Conservation (phyloP, 2,329 filamentous ascomycete genomes). For the Fusarium tjaetaba region DNA sequence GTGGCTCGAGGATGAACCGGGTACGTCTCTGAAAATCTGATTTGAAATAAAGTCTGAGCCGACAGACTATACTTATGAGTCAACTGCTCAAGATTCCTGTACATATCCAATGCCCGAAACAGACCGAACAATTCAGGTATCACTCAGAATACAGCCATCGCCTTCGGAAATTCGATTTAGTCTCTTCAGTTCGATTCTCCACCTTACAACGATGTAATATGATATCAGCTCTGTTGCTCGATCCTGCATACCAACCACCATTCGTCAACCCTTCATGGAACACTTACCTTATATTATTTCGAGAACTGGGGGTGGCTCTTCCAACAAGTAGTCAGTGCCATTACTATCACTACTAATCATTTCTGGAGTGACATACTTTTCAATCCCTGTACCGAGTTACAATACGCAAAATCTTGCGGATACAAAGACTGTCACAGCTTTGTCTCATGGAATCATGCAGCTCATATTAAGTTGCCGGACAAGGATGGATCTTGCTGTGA, state of each 20-base stretch:
- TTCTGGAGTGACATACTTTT: neutral
- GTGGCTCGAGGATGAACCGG: neutral
- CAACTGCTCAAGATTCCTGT: neutral
- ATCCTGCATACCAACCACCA: neutral
- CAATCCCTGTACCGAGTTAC: neutral
- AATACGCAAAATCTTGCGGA: neutral
- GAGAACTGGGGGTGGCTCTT: neutral
- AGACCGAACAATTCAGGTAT: neutral
- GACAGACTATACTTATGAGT: neutral
- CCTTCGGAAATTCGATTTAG: neutral
- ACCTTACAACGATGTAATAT: neutral
- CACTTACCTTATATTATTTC: neutral
- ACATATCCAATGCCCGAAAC: neutral
- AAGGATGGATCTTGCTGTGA: conserved; percentile 14
- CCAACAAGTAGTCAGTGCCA: neutral
- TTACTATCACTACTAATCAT: neutral
- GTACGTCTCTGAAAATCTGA: neutral
- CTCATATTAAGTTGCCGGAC: neutral
- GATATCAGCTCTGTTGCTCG: neutral
- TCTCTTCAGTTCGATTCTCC: neutral
- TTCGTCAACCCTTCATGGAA: neutral
- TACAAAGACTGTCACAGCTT: neutral
- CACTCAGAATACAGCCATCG: neutral
- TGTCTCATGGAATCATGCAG: conserved; percentile 1
- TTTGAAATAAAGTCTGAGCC: neutral